phyloP scores from a whole-genome alignment of 2,329 filamentous ascomycete species.

The Pleurostoma richardsiae region DNA sequence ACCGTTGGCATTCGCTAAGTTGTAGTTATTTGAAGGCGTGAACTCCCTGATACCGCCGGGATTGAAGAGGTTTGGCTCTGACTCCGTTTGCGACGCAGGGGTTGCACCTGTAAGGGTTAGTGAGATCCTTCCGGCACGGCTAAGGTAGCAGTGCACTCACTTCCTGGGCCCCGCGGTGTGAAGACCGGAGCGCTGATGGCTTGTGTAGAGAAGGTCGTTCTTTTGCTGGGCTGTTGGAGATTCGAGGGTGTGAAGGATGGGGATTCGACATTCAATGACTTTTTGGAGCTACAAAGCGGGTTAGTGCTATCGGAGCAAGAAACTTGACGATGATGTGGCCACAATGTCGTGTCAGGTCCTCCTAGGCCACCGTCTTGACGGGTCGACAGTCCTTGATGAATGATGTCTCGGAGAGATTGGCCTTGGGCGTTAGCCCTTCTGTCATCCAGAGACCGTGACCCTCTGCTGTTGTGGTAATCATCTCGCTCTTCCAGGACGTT shows the following conservation, averaged over 20 bases:
- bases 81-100: conserved; percentile 33
- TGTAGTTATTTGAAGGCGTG: conserved; percentile 48
- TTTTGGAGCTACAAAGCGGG: conserved; percentile 53
- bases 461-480: too few species aligned
- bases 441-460: too few species aligned
- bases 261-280: conserved; percentile 89
- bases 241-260: conserved; percentile 82
- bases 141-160: conserved; percentile 18
- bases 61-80: conserved; percentile 45
- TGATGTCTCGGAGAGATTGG: too few species aligned
- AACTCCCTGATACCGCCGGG: conserved; percentile 55
- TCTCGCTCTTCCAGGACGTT: too few species aligned
- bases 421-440: too few species aligned
- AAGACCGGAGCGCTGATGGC: conserved; percentile 85
- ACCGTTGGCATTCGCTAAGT: conserved; percentile 45
- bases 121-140: not conserved
- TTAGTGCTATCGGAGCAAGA: conserved; percentile 5
- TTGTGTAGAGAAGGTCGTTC: conserved; percentile 79
- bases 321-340: not conserved
- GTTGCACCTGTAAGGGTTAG: conserved; percentile 23
- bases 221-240: conserved; percentile 48
- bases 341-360: too few species aligned
- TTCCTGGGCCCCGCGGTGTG: conserved; percentile 60
- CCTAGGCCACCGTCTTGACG: too few species aligned
- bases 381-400: too few species aligned